Evolutionary conservation across 2,329 filamentous ascomycete genomes (phyloP), one percentile per base, ranked within the genome.

Genomic region (Colletotrichum lentis): DNA sequence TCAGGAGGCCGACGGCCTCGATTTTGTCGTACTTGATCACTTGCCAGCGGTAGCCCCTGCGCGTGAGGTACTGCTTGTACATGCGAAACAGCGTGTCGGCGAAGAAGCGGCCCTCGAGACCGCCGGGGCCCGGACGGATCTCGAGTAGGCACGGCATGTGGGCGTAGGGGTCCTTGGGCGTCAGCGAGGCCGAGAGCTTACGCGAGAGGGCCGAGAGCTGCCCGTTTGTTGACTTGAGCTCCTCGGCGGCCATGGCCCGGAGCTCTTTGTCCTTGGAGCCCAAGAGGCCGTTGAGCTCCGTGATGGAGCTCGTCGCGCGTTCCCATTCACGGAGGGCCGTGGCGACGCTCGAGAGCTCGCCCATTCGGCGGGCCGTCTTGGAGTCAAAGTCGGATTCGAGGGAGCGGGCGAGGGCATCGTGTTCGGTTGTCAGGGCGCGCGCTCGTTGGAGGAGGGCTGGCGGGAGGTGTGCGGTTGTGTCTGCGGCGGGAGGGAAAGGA

Each of bases 71-170:
- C 1, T 83, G 82, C 71, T 88, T 87, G 80, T 99, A 99, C 96
- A 99, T 98, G 72, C 90, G 88, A 73, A 97, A 88, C 7, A 99
- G 80, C 60, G 96, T 89, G 62, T 92, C 91, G 14, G 94, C 93
- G 73, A 99, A 99, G 70, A 97, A 89, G 0, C 93, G 90, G 2
- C 95, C 94, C 80, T 99, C 96, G 65, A 93, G 89, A 2, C 96
- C 96, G 44, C 96, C 96, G 0, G 94, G 94, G 0, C 96, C 96
- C 0, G 96, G 96, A 0, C 94, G 88, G 68, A 99, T 91, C 80
- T 99, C 96, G 49, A 99, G 81, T 71, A 99, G 85, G 78, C 95
- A 98, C 61, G 94, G 93, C 73, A 98, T 86, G 70, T 93, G 87
- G 39, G 93, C 93, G 76, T 97, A 99, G 3, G 94, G 92, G 77